Base-by-base conservation (phyloP, 768 basidiomycete species). In the Tephrocybe sp. region DNA sequence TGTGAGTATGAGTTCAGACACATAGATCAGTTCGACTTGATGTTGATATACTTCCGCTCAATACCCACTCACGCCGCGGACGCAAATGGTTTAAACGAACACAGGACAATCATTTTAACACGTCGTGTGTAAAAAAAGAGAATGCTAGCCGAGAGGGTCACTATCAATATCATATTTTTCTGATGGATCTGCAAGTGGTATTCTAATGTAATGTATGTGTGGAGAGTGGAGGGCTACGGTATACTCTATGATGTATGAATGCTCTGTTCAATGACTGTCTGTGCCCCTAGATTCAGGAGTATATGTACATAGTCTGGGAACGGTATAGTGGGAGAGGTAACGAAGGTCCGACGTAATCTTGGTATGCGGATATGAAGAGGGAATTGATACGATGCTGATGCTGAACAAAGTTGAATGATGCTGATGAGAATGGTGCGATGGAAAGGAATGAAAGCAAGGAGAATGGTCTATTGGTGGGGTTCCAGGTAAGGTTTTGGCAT, bases 341-440 rank as follows among this genome's bases (percentile, higher is more conserved):
- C 29, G 44, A 34, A 52, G n/a, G 53, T 50, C 49, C 46, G n/a
- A 50, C 37, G 45, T 30, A 42, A 52, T 55, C 45, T 39, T 43
- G 43, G 27, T 34, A 42, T 48, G 30, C 33, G 47, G 34, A 51
- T 48, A 42, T 50, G 41, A 53, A 49, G 54, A n/a, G 40, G 41
- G 10, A 33, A 36, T 42, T 51, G 45, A 54, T 56, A 45, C 40
- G 41, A 57, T 57, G 53, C 45, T 44, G 52, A 52, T 57, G 53
- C 38, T 43, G 37, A 43, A 48, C 13, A 30, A 41, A 50, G 11
- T 47, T 49, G 45, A 49, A 34, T 55, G 42, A 55, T 58, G 57
- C 31, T 57, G 54, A 61, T 58, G 53, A 27, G 45, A 49, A 49
- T 51, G 33, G 52, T 57, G 53, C 44, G 42, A 22, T 38, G 39